These are phyloP conservation scores for Avena sativa DNA, from an alignment of 176 grass and related monocot species.

Conservation along the genomic window DNA sequence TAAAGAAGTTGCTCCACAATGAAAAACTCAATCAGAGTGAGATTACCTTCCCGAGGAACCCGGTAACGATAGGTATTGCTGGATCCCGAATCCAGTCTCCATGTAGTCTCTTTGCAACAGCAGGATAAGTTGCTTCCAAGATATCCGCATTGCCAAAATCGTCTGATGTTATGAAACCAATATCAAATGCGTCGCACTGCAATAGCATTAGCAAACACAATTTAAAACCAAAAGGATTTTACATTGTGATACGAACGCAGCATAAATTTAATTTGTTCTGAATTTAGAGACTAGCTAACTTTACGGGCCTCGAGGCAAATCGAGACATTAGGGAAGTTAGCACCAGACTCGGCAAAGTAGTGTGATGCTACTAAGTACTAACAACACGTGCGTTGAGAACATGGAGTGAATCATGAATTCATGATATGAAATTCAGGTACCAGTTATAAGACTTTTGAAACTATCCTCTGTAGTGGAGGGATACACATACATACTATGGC, in stretches of 20 bases:
- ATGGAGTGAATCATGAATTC: background rate
- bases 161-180: slow-evolving; percentile 93
- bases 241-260: background rate
- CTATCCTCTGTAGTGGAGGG: background rate
- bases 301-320: background rate
- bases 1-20: background rate
- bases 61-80: slow-evolving; percentile 87
- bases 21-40: background rate
- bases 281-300: slow-evolving; percentile 26
- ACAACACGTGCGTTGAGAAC: slow-evolving; percentile 6
- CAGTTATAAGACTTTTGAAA: background rate
- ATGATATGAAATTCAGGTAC: background rate
- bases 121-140: slow-evolving; percentile 94
- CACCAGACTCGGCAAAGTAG: background rate
- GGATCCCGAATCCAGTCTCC: slow-evolving; percentile 84
- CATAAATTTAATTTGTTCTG: background rate
- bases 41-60: slow-evolving; percentile 93
- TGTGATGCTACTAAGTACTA: background rate
- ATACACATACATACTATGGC: background rate
- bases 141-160: slow-evolving; percentile 94
- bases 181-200: slow-evolving; percentile 91
- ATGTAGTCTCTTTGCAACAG: slow-evolving; percentile 85
- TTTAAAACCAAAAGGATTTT: background rate
- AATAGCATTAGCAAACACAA: slow-evolving; percentile 39
- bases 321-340: slow-evolving; percentile 23